Evolutionary conservation across 305 asterid species (phyloP), one percentile per base, ranked within the genome.

Genomic region (Fraxinus velutina): DNA sequence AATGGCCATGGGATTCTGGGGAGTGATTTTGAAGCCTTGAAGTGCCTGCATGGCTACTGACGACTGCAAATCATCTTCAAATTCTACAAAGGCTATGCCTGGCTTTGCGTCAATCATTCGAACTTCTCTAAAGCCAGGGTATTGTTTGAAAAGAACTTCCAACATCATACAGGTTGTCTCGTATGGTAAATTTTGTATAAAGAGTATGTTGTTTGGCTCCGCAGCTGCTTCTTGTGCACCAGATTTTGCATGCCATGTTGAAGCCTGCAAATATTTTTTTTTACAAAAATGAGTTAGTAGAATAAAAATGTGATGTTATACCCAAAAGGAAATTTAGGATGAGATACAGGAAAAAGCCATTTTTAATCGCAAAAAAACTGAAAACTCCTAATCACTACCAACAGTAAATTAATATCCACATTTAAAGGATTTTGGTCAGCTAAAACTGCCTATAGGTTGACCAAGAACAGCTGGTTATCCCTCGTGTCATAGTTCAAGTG

Each of bases 51-150:
- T 94, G 82, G 99, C 98, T 60, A 92, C 90, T 6, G 98, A 92
- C 12, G 99, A 92, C 87, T 91, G 95, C 1, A 87, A 74, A 81
- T 94, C 98, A 1, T 96, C 96, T 9, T 93, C 98, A 79, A 87
- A 96, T 90, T 96, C 99, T 6, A 96, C 97, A 34, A 94, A 96
- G 9, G 99, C 98, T n/a, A 96, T 96, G 73, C 99, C 99, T 2
- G 99, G 99, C 80, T 96, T 96, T 4, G 98, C 97, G 29, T 91
- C 98, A 15, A 92, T 92, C 97, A 93, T 94, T 77, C 99, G 90
- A 80, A 96, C 98, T 91, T 96, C 99, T 81, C 91, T 92, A 78
- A 93, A 94, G n/a, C 99, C 99, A 17, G 94, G 97, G 86, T 91
- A 96, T 80, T 94, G 98, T 57, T 94, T 94, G 93, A 96, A 94